phyloP scores from a whole-genome alignment of 768 basidiomycete genomes.

The Trametes meyenii region DNA sequence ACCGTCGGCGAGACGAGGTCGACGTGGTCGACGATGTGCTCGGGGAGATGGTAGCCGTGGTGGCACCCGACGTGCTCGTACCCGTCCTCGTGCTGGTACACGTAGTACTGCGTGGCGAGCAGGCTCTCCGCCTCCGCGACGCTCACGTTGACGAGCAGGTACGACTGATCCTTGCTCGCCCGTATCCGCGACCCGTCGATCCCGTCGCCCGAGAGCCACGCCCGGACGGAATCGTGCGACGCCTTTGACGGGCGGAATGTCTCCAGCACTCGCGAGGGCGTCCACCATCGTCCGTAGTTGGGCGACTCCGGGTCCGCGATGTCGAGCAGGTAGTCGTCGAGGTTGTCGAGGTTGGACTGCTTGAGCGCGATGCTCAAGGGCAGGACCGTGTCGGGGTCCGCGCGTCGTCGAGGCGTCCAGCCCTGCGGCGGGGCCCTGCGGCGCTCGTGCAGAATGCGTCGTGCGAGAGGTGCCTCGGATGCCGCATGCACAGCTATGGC shows the following conservation, averaged over 20 bases:
- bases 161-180: conserved; percentile 34
- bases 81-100: conserved; percentile 40
- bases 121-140: conserved; percentile 46
- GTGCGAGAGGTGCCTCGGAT: background rate
- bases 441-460: conserved; percentile 13
- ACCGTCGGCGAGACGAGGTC: conserved; percentile 75
- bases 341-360: conserved; percentile 37
- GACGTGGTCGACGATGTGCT: conserved; percentile 55
- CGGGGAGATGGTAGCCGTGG: conserved; percentile 64
- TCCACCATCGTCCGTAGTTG: conserved; percentile 41
- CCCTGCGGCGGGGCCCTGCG: conserved; percentile 36
- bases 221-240: conserved; percentile 31
- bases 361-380: conserved; percentile 41
- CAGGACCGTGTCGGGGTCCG: conserved; percentile 33
- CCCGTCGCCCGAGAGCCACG: conserved; percentile 37
- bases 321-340: conserved; percentile 36
- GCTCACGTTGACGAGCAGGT: conserved; percentile 40
- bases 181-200: conserved; percentile 30
- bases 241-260: conserved; percentile 37
- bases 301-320: conserved; percentile 42
- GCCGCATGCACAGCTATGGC: background rate
- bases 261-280: conserved; percentile 32
- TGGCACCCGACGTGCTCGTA: conserved; percentile 54
- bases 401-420: conserved; percentile 42
- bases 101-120: conserved; percentile 47